phyloP scores from a whole-genome alignment of 139 green algal species.

The Asterochloris erici region DNA sequence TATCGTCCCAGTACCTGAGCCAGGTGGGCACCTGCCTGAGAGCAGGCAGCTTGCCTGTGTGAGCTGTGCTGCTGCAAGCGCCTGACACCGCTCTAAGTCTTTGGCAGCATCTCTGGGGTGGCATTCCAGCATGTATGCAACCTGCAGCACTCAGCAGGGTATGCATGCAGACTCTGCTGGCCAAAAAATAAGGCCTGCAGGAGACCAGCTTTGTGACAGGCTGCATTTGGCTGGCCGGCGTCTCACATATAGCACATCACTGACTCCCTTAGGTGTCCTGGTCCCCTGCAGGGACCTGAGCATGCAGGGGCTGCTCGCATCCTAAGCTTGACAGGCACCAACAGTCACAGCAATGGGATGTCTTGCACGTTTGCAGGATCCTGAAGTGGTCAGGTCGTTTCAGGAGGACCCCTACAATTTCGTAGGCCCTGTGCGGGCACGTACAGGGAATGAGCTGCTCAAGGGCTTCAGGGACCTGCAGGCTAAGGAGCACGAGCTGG shows the following conservation, averaged over 20 bases:
- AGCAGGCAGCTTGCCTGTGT: background rate
- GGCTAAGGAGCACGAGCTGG: conserved; percentile 15
- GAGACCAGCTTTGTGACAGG: no score
- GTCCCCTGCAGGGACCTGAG: background rate
- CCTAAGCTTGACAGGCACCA: no score
- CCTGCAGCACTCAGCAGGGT: no score
- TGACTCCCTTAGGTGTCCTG: background rate
- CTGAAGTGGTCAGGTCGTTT: conserved; percentile 28
- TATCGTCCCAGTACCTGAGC: conserved; percentile 58
- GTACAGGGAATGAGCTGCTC: conserved; percentile 58
- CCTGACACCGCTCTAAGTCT: no score
- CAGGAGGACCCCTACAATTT: conserved; percentile 41
- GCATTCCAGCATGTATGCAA: no score
- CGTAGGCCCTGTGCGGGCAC: conserved; percentile 34
- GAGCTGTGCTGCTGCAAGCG: no score
- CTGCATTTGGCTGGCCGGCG: background rate
- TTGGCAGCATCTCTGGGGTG: no score
- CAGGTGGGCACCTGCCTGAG: background rate
- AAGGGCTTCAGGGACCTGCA: conserved; percentile 37
- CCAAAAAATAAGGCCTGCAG: no score
- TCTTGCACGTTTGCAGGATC: background rate
- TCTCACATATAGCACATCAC: background rate
- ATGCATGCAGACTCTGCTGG: no score
- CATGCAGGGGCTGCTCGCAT: background rate
- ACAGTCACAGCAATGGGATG: background rate